Evolutionary conservation across 1,139 yeast genomes (phyloP), one percentile per base, ranked within the genome.

Genomic region (Nematodospora anomalae): DNA sequence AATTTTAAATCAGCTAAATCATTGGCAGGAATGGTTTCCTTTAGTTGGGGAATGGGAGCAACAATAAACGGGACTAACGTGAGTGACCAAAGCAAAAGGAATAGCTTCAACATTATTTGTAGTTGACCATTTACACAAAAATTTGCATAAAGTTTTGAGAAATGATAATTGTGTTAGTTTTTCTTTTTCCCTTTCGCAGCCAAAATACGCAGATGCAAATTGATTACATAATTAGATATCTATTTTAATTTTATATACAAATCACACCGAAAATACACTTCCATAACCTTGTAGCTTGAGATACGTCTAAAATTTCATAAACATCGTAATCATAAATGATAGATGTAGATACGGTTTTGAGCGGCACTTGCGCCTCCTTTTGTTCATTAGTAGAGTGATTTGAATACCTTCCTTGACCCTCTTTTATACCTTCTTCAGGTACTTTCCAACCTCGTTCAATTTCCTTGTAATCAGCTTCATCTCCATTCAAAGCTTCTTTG

Each of bases 1-100:
- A 37, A 35, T 3, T 31, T 34, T 16, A 38, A 30, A 32, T 37
- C 41, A 28, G 28, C 32, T 7, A 35, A 25, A 35, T 35, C 38
- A 29, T 28, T 24, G 6, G 26, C 23, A 12, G 31, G 28, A 9
- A 29, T 28, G 16, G 26, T 28, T 6, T 27, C 22, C 9, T 27
- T 22, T 15, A n/a, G 14, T 12, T 16, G 26, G 2, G 36, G 28
- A 21, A 23, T 11, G 3, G 36, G 31, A 16, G 36, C 36, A 26
- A 16, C 8, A 9, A 33, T 12, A 4, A 20, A 21, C 8, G 26
- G 20, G 9, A 30, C n/a, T 9, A 16, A 22, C 13, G 15, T 8
- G 13, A 13, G 15, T 23, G 29, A 25, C 10, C 25, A 30, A 21
- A 37, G 33, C 25, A 37, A 33, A 16, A 30, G 13, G 13, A 30